phyloP scores from a whole-genome alignment of 1,284 basidiomycete genomes.

The Phlebopus sp. region DNA sequence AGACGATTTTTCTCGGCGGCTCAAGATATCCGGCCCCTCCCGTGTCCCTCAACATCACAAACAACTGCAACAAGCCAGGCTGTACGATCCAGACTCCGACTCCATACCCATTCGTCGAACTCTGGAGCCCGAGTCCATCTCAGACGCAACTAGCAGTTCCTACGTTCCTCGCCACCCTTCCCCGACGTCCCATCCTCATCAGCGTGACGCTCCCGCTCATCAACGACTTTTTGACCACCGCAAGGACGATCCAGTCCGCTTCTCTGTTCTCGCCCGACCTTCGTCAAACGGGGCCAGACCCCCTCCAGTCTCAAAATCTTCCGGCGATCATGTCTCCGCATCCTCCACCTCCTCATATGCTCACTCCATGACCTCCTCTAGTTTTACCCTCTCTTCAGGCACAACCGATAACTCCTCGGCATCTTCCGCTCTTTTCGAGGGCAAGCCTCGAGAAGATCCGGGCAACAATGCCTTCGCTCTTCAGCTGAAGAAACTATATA shows the following conservation, averaged over 20 bases:
- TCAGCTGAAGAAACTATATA: slow-evolving; percentile 80
- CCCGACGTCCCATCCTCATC: slow-evolving; percentile 23
- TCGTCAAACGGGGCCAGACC: slow-evolving; percentile 35
- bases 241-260: slow-evolving; percentile 82
- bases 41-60: slow-evolving; percentile 36
- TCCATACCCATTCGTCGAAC: slow-evolving; percentile 60
- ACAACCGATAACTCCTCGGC: slow-evolving; percentile 72
- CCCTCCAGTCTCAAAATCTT: slow-evolving; percentile 54
- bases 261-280: slow-evolving; percentile 60
- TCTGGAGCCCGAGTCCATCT: slow-evolving; percentile 58
- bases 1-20: slow-evolving; percentile 67
- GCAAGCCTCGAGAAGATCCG: slow-evolving; percentile 49
- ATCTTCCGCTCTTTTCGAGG: slow-evolving; percentile 64
- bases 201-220: slow-evolving; percentile 35
- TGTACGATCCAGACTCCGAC: slow-evolving; percentile 72
- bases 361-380: slow-evolving; percentile 66
- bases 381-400: slow-evolving; percentile 70
- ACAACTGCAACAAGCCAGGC: slow-evolving; percentile 39
- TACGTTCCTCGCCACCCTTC: slow-evolving; percentile 42
- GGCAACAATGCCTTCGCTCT: slow-evolving; percentile 65
- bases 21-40: slow-evolving; percentile 59
- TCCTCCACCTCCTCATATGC: slow-evolving; percentile 78
- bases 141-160: slow-evolving; percentile 53
- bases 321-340: slow-evolving; percentile 68
- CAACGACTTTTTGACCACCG: slow-evolving; percentile 80